Percentiles rank a stretch among this genome's conserved stretches.
phyloP scores from a whole-genome alignment of 306 rosid genomes.

The Erythrophleum fordii region DNA sequence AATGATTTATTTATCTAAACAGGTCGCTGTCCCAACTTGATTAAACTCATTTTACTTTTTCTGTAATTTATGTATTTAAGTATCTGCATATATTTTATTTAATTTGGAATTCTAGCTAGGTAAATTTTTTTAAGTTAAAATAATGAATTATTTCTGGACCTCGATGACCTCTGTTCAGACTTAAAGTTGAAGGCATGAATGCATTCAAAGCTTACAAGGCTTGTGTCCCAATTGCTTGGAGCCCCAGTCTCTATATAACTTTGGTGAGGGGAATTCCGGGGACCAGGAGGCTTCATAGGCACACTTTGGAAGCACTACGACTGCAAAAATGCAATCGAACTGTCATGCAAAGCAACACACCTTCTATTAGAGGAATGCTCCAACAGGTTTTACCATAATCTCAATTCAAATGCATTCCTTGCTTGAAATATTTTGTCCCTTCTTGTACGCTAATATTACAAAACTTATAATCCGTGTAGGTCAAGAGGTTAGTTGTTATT shows the following conservation, averaged over 20 bases:
- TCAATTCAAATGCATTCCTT: conserved; percentile 1
- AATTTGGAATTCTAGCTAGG: conserved; percentile 11
- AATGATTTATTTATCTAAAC: neutral
- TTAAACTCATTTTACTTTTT: neutral
- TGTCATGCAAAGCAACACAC: conserved; percentile 94
- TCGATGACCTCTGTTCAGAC: conserved; percentile 44
- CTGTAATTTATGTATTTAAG: neutral
- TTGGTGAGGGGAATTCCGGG: conserved; percentile 96
- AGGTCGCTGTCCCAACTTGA: neutral
- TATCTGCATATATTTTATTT: neutral
- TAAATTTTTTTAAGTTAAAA: neutral
- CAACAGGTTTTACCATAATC: conserved; percentile 67
- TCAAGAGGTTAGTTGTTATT: conserved; percentile 81
- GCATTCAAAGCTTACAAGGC: conserved; percentile 93
- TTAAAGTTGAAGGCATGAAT: conserved; percentile 81
- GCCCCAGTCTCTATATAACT: conserved; percentile 81
- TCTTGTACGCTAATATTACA: conserved; percentile 29
- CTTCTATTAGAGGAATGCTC: conserved; percentile 90
- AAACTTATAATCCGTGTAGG: conserved; percentile 51
- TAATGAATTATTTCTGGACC: conserved; percentile 21
- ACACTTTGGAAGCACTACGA: conserved; percentile 86
- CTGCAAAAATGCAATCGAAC: conserved; percentile 88
- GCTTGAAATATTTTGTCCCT: conserved; percentile 16
- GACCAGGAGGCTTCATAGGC: conserved; percentile 87
- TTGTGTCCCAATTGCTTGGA: conserved; percentile 82